Percentiles rank a stretch among this genome's conserved stretches.
phyloP scores from a whole-genome alignment of 306 rosid species.

The Castanea sativa region DNA sequence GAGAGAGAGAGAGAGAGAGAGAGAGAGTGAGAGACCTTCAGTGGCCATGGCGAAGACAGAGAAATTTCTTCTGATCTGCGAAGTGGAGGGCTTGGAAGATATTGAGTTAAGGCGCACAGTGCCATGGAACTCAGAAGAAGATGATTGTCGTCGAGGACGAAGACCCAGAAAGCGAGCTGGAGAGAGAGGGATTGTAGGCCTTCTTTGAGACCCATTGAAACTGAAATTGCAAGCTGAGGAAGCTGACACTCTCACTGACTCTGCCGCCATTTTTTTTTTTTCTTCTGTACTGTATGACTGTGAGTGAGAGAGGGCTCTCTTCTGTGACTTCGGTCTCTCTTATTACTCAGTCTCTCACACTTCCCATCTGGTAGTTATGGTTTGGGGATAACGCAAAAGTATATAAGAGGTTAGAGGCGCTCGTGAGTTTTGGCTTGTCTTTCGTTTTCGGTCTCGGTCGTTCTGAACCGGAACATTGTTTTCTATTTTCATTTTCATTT shows the following conservation, averaged over 20 bases:
- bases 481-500: constrained; percentile 5
- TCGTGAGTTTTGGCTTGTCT: not conserved
- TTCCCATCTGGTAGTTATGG: not conserved
- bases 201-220: constrained; percentile 53
- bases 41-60: constrained; percentile 78
- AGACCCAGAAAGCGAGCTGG: constrained; percentile 45
- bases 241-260: constrained; percentile 49
- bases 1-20: not conserved
- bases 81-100: constrained; percentile 29
- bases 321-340: not conserved
- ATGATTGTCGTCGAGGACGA: constrained; percentile 42
- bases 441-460: constrained; percentile 3
- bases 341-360: not conserved
- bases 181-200: constrained; percentile 44
- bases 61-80: constrained; percentile 37
- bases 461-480: constrained; percentile 4
- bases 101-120: constrained; percentile 32
- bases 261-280: constrained; percentile 57
- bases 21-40: constrained; percentile 53
- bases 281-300: not conserved
- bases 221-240: constrained; percentile 48
- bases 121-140: constrained; percentile 53
- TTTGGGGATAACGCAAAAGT: constrained; percentile 31
- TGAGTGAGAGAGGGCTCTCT: constrained; percentile 1
- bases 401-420: not conserved